Percentiles rank a stretch among this genome's conserved stretches.
Evolutionary conservation across 371 early-diverging fungal species (phyloP).

Genomic region (Chytridium lagenaria): DNA sequence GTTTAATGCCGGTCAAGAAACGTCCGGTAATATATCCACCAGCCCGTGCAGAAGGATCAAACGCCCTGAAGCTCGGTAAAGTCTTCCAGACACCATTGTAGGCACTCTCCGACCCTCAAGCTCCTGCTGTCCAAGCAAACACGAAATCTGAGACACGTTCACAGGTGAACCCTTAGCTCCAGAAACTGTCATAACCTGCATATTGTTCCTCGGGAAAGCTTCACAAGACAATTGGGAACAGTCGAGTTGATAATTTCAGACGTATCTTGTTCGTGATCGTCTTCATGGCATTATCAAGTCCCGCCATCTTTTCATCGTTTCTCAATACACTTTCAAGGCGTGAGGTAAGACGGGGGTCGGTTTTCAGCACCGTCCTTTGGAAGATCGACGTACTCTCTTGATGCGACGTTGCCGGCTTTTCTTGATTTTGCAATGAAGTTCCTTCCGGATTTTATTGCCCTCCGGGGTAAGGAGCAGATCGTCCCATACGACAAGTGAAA

Average conservation of each 20-base stretch:
- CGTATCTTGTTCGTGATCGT: slow-evolving; percentile 84
- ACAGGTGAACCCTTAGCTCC: slow-evolving; percentile 99
- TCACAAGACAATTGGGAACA: slow-evolving; percentile 83
- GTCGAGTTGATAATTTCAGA: slow-evolving; percentile 80
- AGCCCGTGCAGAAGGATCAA: slow-evolving; percentile 88
- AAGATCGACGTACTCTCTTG: slow-evolving; percentile 74
- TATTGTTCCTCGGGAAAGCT: slow-evolving; percentile 96
- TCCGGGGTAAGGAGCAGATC: slow-evolving; percentile 91
- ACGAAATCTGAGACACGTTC: slow-evolving; percentile 98
- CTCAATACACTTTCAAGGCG: slow-evolving; percentile 88
- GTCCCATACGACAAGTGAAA: slow-evolving; percentile 98
- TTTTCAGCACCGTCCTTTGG: slow-evolving; percentile 33
- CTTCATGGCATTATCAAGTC: slow-evolving; percentile 92
- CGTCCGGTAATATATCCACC: slow-evolving; percentile 98
- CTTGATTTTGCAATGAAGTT: slow-evolving; percentile 64
- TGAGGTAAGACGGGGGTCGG: slow-evolving; percentile 38
- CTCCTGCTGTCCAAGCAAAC: slow-evolving; percentile 99
- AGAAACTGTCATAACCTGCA: slow-evolving; percentile 98
- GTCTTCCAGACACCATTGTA: slow-evolving; percentile 97
- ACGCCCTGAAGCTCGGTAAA: slow-evolving; percentile 93
- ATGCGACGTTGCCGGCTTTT: slow-evolving; percentile 56
- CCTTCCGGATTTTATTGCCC: slow-evolving; percentile 81
- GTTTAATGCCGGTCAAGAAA: slow-evolving; percentile 99
- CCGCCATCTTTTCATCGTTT: slow-evolving; percentile 84
- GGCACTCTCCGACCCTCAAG: slow-evolving; percentile 99